Percentiles rank a stretch among this genome's conserved stretches.
These are phyloP conservation scores for Luffa aegyptiaca DNA, from an alignment of 306 rosid genomes.

Conservation along the genomic window DNA sequence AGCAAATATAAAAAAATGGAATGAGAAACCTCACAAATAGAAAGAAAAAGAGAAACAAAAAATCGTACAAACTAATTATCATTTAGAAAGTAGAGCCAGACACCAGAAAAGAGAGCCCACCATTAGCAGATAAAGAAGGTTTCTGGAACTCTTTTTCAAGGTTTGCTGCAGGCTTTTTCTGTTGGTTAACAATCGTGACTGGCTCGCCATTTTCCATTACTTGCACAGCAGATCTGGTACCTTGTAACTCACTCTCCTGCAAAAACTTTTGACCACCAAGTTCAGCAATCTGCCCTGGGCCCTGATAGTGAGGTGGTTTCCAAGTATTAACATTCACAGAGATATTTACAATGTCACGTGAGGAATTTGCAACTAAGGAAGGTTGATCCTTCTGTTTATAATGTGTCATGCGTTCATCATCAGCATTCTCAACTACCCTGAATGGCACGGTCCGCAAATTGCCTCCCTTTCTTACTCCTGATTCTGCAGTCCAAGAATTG, in stretches of 20 bases:
- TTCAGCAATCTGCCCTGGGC: conserved; percentile 37
- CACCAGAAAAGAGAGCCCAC: conserved; percentile 32
- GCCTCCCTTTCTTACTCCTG: conserved; percentile 39
- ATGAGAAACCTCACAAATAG: not conserved
- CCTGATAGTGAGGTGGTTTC: conserved; percentile 61
- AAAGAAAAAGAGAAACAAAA: not conserved
- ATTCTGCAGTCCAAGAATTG: conserved; percentile 42
- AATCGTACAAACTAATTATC: not conserved
- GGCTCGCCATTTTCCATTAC: conserved; percentile 29
- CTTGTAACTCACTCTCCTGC: conserved; percentile 25
- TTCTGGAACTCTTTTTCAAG: conserved; percentile 41
- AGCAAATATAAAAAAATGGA: not conserved
- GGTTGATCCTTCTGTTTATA: conserved; percentile 39
- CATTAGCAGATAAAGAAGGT: conserved; percentile 33
- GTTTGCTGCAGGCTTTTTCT: conserved; percentile 38
- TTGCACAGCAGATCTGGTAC: conserved; percentile 32
- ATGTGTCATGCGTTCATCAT: conserved; percentile 22
- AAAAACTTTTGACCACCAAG: conserved; percentile 28
- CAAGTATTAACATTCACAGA: conserved; percentile 62
- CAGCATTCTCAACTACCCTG: conserved; percentile 36
- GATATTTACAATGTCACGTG: conserved; percentile 49
- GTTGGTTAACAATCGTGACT: conserved; percentile 30
- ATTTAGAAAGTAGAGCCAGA: not conserved
- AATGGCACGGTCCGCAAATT: conserved; percentile 34
- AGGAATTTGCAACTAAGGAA: conserved; percentile 30